These are phyloP conservation scores for Pichia inconspicua DNA, from an alignment of 1,139 yeast genomes.

Conservation along the genomic window DNA sequence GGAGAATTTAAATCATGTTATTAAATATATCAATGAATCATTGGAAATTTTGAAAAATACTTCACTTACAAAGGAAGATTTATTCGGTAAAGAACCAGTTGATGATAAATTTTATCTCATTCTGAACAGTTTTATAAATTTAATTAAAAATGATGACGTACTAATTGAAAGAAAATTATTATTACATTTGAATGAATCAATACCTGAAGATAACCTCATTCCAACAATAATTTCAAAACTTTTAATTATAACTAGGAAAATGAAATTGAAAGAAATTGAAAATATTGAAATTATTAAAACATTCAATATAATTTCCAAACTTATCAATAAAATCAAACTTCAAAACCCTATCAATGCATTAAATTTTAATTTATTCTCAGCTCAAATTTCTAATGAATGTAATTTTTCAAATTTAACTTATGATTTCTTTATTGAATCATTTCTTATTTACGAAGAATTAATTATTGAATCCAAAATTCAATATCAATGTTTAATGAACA, in stretches of 20 bases:
- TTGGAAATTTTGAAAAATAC: slow-evolving; percentile 15
- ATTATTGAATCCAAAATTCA: slow-evolving; percentile 57
- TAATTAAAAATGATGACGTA: slow-evolving; percentile 45
- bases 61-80: slow-evolving; percentile 20
- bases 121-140: slow-evolving; percentile 62
- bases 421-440: slow-evolving; percentile 85
- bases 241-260: slow-evolving; percentile 51
- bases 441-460: slow-evolving; percentile 79
- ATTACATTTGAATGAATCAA: slow-evolving; percentile 41
- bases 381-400: slow-evolving; percentile 71
- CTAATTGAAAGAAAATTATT: slow-evolving; percentile 49
- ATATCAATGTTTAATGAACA: slow-evolving; percentile 38
- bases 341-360: slow-evolving; percentile 28
- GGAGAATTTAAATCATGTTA: slow-evolving; percentile 39
- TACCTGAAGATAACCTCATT: slow-evolving; percentile 45
- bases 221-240: slow-evolving; percentile 65
- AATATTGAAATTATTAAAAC: slow-evolving; percentile 35
- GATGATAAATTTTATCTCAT: slow-evolving; percentile 49
- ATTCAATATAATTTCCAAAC: slow-evolving; percentile 67
- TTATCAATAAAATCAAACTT: slow-evolving; percentile 51
- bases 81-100: slow-evolving; percentile 29
- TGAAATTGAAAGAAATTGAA: slow-evolving; percentile 28
- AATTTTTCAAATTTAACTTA: slow-evolving; percentile 59
- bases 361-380: slow-evolving; percentile 46
- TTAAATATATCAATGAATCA: slow-evolving; percentile 31